Evolutionary conservation across 2,329 filamentous ascomycete species (phyloP), one percentile per base, ranked within the genome.

Genomic region (Aspergillus candidus): DNA sequence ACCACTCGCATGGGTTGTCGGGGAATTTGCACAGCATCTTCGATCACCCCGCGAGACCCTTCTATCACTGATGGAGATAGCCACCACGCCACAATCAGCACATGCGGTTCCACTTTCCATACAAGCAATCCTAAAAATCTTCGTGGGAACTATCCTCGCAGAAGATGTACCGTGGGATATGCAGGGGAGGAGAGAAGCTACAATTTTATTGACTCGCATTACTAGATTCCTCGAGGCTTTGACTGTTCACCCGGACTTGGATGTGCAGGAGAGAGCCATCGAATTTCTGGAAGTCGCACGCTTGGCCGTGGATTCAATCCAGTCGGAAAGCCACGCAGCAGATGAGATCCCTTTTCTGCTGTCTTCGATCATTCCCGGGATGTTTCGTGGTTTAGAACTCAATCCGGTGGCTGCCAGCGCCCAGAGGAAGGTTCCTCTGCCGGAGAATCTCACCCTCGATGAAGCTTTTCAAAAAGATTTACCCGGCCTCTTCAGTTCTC

Each of bases 231-330:
- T 95, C 15, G 90, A 97, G 57, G 79, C 83, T 1, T 68, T 97
- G 12, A 81, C 83, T 0, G 75, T 83, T 33, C 88, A 97, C 62
- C 90, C 91, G 0, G 88, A 83, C 56, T 75, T 98, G 1, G 93
- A 98, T 62, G 89, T 98, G 3, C 93, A 98, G 67, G 93, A 97
- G 65, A 81, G 93, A 44, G 85, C 90, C 3, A 90, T 96, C 1
- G 90, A 96, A 61, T 94, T 95, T 56, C 77, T 89, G 0, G 93
- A 98, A 62, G 75, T 97, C 11, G 79, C 97, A 58, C 88, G 88
- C 46, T 74, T 98, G 35, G 88, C 88, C 2, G 82, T 83, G 1
- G 93, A 98, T 69, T 89, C 91, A 33, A 51, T 73, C 31, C 62
- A 58, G 4, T 57, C 64, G 4, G 54, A 59, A 32, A 48, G 54